Evolutionary conservation across 495 filamentous ascomycete species (phyloP).

Genomic region (Amniculicola lignicola): DNA sequence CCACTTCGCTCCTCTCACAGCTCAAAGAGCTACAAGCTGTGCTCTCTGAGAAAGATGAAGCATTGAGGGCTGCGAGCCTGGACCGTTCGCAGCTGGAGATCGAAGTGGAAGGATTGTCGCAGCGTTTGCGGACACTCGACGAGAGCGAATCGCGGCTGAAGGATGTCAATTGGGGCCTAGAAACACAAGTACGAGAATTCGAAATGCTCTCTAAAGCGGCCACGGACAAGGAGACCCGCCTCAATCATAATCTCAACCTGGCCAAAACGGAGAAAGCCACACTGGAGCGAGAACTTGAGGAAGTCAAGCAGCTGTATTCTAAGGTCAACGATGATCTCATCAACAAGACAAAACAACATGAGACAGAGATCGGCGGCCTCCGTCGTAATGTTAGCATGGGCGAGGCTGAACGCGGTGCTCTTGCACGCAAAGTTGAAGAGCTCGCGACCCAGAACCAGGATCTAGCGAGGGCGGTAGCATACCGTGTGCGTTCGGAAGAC

Average conservation of each 20-base stretch:
- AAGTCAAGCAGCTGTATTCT: slow-evolving; percentile 71
- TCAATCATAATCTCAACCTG: slow-evolving; percentile 65
- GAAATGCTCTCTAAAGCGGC: slow-evolving; percentile 66
- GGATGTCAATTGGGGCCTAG: slow-evolving; percentile 96
- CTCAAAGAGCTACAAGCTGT: slow-evolving; percentile 82
- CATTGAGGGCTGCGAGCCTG: slow-evolving; percentile 66
- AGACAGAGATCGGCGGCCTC: slow-evolving; percentile 76
- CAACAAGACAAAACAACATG: slow-evolving; percentile 72
- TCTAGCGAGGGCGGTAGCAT: slow-evolving; percentile 72
- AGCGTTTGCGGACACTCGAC: slow-evolving; percentile 75
- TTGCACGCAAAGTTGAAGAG: slow-evolving; percentile 82
- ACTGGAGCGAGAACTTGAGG: slow-evolving; percentile 80
- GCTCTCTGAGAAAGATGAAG: slow-evolving; percentile 81
- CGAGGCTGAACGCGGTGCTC: slow-evolving; percentile 67
- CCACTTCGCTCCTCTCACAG: slow-evolving; percentile 82
- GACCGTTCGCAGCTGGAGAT: slow-evolving; percentile 76
- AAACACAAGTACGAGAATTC: slow-evolving; percentile 82
- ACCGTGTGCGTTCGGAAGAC: slow-evolving; percentile 67
- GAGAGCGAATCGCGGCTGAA: slow-evolving; percentile 94
- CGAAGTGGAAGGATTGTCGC: slow-evolving; percentile 73
- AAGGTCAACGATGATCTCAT: slow-evolving; percentile 79
- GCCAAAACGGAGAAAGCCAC: slow-evolving; percentile 70
- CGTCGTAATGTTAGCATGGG: slow-evolving; percentile 69
- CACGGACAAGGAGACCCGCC: slow-evolving; percentile 71
- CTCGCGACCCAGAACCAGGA: slow-evolving; percentile 83